phyloP scores from a whole-genome alignment of 257 asterid genomes.

The Gentiana dahurica region DNA sequence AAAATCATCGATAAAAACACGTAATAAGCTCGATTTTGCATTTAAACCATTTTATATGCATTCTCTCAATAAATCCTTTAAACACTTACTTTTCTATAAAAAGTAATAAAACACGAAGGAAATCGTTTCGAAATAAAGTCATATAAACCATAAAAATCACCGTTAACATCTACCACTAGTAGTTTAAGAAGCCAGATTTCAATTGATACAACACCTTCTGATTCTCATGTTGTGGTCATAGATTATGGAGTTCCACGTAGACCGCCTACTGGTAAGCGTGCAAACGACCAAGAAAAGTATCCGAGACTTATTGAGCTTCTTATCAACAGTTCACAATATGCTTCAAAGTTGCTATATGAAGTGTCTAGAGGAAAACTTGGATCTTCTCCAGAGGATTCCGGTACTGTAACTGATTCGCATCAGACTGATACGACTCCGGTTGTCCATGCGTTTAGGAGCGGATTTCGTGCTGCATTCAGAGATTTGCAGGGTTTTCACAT shows the following conservation, averaged over 20 bases:
- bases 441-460: slow-evolving; percentile 64
- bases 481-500: slow-evolving; percentile 97
- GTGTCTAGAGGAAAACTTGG: slow-evolving; percentile 80
- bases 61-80: too few relatives aligned
- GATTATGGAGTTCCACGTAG: slow-evolving; percentile 98
- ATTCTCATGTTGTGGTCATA: slow-evolving; percentile 74
- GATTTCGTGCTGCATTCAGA: slow-evolving; percentile 82
- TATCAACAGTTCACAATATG: slow-evolving; percentile 71
- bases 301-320: slow-evolving; percentile 94
- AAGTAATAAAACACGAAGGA: too few relatives aligned
- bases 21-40: too few relatives aligned
- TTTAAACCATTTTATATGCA: too few relatives aligned
- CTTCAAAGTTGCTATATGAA: slow-evolving; percentile 63
- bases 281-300: slow-evolving; percentile 78
- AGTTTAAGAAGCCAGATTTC: slow-evolving; percentile 45
- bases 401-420: slow-evolving; percentile 19
- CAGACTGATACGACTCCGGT: slow-evolving; percentile 41
- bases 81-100: too few relatives aligned
- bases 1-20: too few relatives aligned
- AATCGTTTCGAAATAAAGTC: too few relatives aligned
- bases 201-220: slow-evolving; percentile 29
- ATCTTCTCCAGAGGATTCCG: slow-evolving; percentile 33
- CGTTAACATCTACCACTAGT: slow-evolving; percentile 30
- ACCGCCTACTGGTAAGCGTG: slow-evolving; percentile 98
- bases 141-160: too few relatives aligned